Conservation (phyloP, 306 rosid genomes). For the Malus orientalis region DNA sequence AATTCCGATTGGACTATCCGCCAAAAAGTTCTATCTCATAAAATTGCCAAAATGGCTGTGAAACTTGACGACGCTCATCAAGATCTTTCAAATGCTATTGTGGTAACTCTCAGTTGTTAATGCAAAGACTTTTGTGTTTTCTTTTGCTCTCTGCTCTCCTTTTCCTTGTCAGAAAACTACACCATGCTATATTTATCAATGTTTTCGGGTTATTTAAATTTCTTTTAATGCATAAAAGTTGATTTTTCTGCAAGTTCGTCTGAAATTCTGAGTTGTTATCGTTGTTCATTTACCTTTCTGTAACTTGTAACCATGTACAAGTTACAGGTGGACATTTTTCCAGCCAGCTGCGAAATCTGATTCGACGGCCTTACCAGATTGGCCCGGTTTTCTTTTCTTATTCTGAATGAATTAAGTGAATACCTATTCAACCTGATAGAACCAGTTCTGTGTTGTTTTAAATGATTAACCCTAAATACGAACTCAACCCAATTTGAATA, state of each 20-base stretch:
- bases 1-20: slow-evolving; percentile 87
- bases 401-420: background rate
- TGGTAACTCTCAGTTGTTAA: slow-evolving; percentile 29
- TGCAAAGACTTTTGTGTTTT: background rate
- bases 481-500: background rate
- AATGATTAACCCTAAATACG: background rate
- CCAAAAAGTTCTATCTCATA: slow-evolving; percentile 91
- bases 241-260: background rate
- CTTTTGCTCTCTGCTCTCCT: background rate
- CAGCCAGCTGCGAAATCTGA: background rate
- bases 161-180: background rate
- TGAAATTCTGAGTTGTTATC: background rate
- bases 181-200: background rate
- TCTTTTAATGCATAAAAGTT: background rate
- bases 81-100: slow-evolving; percentile 92
- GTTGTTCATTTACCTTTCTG: background rate
- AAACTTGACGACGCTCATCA: slow-evolving; percentile 92
- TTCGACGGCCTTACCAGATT: background rate
- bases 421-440: background rate
- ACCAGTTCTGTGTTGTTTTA: background rate
- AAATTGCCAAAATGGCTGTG: slow-evolving; percentile 95
- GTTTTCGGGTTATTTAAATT: background rate
- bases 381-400: background rate
- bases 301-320: background rate
- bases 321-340: background rate